These are phyloP conservation scores for Auricularia cornea DNA, from an alignment of 768 basidiomycete species.

Conservation along the genomic window DNA sequence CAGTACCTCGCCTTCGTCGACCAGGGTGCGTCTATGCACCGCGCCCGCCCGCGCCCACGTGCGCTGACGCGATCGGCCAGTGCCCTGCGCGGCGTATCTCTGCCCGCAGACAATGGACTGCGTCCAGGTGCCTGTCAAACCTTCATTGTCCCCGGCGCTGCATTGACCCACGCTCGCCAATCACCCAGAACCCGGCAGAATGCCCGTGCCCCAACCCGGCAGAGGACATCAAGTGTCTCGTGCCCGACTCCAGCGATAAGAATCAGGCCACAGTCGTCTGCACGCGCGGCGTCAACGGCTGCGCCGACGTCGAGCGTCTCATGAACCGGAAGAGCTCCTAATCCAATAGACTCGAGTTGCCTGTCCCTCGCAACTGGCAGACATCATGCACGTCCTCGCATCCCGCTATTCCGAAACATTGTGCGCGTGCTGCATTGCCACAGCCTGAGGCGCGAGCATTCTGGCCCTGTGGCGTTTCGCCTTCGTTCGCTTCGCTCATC, in stretches of 20 bases:
- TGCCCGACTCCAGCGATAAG: conserved; percentile 52
- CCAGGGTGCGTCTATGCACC: conserved; percentile 37
- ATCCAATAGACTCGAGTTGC: background rate
- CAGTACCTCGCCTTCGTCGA: conserved; percentile 65
- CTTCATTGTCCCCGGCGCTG: background rate
- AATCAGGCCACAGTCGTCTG: conserved; percentile 59
- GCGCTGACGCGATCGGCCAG: conserved; percentile 27
- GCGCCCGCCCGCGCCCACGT: background rate
- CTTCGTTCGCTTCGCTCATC: too few relatives aligned
- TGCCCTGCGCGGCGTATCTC: conserved; percentile 63
- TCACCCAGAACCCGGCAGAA: conserved; percentile 35
- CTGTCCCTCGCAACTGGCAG: background rate
- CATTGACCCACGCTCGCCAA: background rate
- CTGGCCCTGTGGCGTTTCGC: too few relatives aligned
- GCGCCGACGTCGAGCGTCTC: conserved; percentile 51
- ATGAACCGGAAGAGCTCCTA: background rate
- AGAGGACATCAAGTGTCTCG: conserved; percentile 67
- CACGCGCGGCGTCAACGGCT: conserved; percentile 56
- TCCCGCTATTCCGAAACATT: too few relatives aligned
- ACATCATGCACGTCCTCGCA: too few relatives aligned
- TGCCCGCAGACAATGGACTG: conserved; percentile 71
- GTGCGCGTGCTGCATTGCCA: too few relatives aligned
- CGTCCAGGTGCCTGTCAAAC: conserved; percentile 25
- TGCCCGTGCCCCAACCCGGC: conserved; percentile 66
- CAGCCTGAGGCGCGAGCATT: too few relatives aligned